Conservation (phyloP, 768 basidiomycete genomes). For the Coprinopsis sp. region DNA sequence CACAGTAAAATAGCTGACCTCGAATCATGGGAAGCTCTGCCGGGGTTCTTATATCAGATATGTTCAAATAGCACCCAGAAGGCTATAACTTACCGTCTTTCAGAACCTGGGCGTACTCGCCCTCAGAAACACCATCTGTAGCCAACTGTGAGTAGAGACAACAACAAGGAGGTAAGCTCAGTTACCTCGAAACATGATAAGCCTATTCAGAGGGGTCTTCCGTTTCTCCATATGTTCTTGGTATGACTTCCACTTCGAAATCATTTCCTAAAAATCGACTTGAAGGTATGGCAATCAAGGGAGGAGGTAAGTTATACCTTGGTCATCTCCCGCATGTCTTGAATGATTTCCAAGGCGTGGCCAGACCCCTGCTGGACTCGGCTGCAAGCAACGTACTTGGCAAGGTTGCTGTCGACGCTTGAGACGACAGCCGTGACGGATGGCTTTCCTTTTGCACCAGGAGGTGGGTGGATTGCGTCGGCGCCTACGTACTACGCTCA, state of each 20-base stretch:
- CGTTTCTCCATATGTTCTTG: not conserved
- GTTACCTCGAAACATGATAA: slow-evolving; percentile 6
- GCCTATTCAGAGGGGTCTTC: not conserved
- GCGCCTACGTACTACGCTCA: no score
- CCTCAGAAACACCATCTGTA: slow-evolving; percentile 53
- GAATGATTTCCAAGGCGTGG: slow-evolving; percentile 79
- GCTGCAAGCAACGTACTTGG: slow-evolving; percentile 64
- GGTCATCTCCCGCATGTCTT: slow-evolving; percentile 3
- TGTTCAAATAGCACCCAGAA: no score
- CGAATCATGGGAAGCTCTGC: slow-evolving; percentile 59
- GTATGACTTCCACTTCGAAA: slow-evolving; percentile 1
- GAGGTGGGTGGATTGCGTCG: slow-evolving; percentile 80
- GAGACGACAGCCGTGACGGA: slow-evolving; percentile 80
- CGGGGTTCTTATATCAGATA: no score
- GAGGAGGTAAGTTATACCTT: not conserved
- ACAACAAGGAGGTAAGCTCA: not conserved
- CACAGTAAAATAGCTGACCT: slow-evolving; percentile 30
- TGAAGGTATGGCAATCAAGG: not conserved
- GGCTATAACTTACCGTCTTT: slow-evolving; percentile 11
- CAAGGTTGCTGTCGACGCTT: slow-evolving; percentile 70
- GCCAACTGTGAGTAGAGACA: not conserved
- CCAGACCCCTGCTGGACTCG: slow-evolving; percentile 64
- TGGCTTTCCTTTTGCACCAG: slow-evolving; percentile 72
- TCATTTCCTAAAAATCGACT: not conserved
- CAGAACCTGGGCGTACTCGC: slow-evolving; percentile 49